Evolutionary conservation across 2,329 filamentous ascomycete species (phyloP).

Genomic region (Trichoderma asperellum): DNA sequence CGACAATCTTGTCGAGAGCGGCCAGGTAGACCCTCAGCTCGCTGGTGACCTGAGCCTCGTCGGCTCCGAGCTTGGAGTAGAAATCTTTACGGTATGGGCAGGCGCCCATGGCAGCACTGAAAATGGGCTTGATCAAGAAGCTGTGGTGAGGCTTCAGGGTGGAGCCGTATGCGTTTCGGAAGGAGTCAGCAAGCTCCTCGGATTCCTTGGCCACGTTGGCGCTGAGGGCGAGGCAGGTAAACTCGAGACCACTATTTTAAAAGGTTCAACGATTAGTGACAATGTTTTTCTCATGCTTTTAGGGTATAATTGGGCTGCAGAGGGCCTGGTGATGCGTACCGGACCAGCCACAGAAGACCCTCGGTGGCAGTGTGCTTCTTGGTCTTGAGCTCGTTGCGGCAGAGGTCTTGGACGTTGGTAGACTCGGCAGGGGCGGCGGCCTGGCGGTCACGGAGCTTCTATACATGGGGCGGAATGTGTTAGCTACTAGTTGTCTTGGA

Average conservation of each 20-base stretch:
- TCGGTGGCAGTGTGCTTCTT: conserved; percentile 90
- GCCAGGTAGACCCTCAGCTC: conserved; percentile 73
- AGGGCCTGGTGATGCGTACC: conserved; percentile 58
- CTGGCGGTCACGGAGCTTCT: conserved; percentile 90
- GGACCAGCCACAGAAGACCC: conserved; percentile 86
- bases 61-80: conserved; percentile 80
- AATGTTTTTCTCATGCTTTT: no score
- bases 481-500: conserved; percentile 29
- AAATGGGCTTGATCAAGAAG: conserved; percentile 88
- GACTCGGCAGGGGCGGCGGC: conserved; percentile 77
- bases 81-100: conserved; percentile 94
- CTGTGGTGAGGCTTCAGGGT: conserved; percentile 93
- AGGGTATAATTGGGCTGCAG: neutral
- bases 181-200: conserved; percentile 83
- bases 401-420: conserved; percentile 82
- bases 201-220: conserved; percentile 69
- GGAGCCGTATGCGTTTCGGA: conserved; percentile 79
- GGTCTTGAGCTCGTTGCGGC: conserved; percentile 82
- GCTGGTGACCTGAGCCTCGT: conserved; percentile 63
- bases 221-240: conserved; percentile 83
- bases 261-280: neutral
- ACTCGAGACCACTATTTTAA: conserved; percentile 78
- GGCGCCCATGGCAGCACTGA: conserved; percentile 89
- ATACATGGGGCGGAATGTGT: conserved; percentile 18
- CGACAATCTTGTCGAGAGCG: conserved; percentile 77